These are phyloP conservation scores for Cairneyella variabilis DNA, from an alignment of 495 filamentous ascomycete genomes.

Conservation along the genomic window DNA sequence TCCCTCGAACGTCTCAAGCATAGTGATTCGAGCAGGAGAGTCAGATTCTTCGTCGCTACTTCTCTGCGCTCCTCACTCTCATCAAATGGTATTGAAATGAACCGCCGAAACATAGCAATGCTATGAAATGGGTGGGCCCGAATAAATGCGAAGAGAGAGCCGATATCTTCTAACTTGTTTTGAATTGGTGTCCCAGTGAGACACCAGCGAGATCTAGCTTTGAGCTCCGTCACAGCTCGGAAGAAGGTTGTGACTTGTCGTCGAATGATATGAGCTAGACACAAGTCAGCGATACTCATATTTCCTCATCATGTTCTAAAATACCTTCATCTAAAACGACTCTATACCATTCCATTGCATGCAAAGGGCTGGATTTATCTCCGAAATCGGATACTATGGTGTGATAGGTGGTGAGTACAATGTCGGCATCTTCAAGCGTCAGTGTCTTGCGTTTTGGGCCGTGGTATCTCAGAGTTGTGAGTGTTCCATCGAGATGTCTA, in stretches of 20 bases:
- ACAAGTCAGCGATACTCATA: neutral
- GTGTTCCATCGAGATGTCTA: neutral
- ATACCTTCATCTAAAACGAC: conserved; percentile 80
- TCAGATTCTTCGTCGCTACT: conserved; percentile 21
- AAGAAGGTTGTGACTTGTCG: conserved; percentile 69
- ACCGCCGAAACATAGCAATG: conserved; percentile 25
- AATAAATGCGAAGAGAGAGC: conserved; percentile 42
- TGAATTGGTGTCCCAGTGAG: conserved; percentile 76
- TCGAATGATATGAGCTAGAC: conserved; percentile 62
- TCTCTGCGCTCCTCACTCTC: conserved; percentile 6
- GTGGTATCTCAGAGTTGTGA: neutral
- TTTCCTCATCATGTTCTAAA: neutral
- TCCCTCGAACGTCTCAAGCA: conserved; percentile 33
- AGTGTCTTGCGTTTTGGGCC: neutral
- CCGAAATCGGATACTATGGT: conserved; percentile 27
- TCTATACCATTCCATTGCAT: conserved; percentile 69
- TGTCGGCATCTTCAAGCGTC: conserved; percentile 52
- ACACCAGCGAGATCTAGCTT: conserved; percentile 73
- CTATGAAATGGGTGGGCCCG: conserved; percentile 34
- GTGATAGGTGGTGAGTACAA: conserved; percentile 50
- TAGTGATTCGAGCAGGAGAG: conserved; percentile 32
- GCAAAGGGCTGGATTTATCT: conserved; percentile 44
- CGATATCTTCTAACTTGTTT: conserved; percentile 46
- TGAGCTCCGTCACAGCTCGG: conserved; percentile 59
- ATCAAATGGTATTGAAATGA: conserved; percentile 25